Conservation (phyloP, 805 yeast genomes). For the Metschnikowia peoriensis region DNA sequence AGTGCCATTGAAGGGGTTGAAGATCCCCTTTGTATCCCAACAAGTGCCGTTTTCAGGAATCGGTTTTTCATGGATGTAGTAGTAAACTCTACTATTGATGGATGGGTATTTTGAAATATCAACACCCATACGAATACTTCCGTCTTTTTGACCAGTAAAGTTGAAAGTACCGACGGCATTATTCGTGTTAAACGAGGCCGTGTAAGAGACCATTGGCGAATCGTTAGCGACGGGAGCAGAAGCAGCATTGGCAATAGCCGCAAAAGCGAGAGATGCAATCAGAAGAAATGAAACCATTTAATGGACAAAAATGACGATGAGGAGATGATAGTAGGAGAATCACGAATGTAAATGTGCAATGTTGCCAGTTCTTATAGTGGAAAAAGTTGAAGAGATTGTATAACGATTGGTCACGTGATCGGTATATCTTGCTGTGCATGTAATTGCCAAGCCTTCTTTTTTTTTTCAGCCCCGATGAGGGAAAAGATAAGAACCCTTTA, state of each 20-base stretch:
- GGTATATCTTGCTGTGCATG: no score
- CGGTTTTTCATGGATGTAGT: slow-evolving; percentile 62
- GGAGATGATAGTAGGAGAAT: neutral
- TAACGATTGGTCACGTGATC: no score
- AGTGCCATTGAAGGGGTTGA: slow-evolving; percentile 61
- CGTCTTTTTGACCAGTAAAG: slow-evolving; percentile 15
- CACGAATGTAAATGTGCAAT: neutral
- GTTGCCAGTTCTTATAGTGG: neutral
- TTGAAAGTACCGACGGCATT: slow-evolving; percentile 16
- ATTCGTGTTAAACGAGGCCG: neutral
- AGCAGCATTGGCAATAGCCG: neutral
- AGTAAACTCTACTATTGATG: slow-evolving; percentile 30
- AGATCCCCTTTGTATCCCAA: slow-evolving; percentile 51
- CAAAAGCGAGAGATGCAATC: slow-evolving; percentile 28
- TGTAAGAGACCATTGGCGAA: neutral
- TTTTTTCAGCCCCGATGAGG: no score
- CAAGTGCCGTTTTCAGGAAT: slow-evolving; percentile 52
- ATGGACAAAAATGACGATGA: neutral
- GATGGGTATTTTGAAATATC: no score
- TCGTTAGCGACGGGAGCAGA: neutral
- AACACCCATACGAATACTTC: no score
- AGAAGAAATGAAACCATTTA: neutral
- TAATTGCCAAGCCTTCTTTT: no score
- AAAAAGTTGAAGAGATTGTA: no score
- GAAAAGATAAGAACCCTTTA: no score